Base-by-base conservation (phyloP, 2,329 filamentous ascomycete genomes). In the Chlorencoelia australis region DNA sequence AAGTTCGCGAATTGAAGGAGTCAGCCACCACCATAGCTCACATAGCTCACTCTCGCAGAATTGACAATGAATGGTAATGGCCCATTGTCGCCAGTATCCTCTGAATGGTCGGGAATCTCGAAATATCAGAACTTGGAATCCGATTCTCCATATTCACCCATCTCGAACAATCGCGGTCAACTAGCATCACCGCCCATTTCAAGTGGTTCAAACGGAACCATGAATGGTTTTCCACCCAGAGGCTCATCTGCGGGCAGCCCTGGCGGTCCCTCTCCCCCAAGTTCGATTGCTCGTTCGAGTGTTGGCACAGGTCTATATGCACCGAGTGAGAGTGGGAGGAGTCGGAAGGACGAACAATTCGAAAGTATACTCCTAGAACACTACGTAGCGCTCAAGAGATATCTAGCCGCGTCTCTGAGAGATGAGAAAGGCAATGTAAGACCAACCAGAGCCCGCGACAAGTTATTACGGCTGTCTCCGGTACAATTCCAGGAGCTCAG, bases 401-500 rank as follows among this genome's bases (percentile, higher is more conserved):
- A 56, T 55, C 69, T 95, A 25, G 74, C 74, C 7, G 68, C 71
- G 46, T 78, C 74, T 27, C 71, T 76, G 38, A 79, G 79, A 53
- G 82, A 93, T 58, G 83, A 87, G 49, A 77, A 80, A 55, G 71
- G 73, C 30, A 80, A 80, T 44, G 73, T 76, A 33, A 80, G 79
- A 34, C 79, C 85, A 18, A 94, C 93, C 62, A 82, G 88, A 61
- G 91, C 91, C 38, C 80, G 88, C 54, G 91, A 96, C 62, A 98
- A 98, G 68, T 71, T 96, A 39, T 70, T 95, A 42, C 78, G 89
- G 41, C 71, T 98, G 34, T 94, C 88, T 1, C 69, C 82, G 1
- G 85, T 94, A 18, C 91, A 98, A 60, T 96, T 98, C 60, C 86
- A 94, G 61, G 91, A 98, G 64, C 72, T 98, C 44, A 95, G 88